A percentile compares a stretch with the other conserved stretches of the same genome.
Conservation (phyloP, 169 alveolate genomes). For the Plasmodium reichenowi region DNA sequence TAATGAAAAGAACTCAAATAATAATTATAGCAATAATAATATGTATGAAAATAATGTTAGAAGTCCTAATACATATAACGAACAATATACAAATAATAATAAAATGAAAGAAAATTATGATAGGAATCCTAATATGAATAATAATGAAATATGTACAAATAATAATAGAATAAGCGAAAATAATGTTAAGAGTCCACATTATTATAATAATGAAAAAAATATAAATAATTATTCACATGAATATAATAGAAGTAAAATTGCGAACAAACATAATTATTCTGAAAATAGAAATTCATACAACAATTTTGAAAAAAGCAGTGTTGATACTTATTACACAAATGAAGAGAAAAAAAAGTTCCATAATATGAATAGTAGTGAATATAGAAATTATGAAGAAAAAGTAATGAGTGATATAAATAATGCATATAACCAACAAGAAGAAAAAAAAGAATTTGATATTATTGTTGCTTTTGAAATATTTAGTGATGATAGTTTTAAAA, state of each 20-base stretch:
- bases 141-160: neutral
- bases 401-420: slow-evolving; percentile 44
- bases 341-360: slow-evolving; percentile 1
- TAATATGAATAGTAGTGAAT: slow-evolving; percentile 64
- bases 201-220: neutral
- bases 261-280: neutral
- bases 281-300: slow-evolving; percentile 17
- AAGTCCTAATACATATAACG: too few species aligned
- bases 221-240: neutral
- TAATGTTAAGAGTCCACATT: neutral
- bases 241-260: neutral
- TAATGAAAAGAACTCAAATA: neutral
- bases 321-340: neutral
- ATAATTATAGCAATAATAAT: neutral
- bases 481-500: slow-evolving; percentile 41
- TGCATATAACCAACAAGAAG: slow-evolving; percentile 30
- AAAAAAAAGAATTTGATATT: slow-evolving; percentile 46
- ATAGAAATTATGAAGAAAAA: slow-evolving; percentile 14
- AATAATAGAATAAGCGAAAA: neutral
- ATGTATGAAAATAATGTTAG: neutral
- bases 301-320: neutral
- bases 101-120: neutral
- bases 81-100: neutral
- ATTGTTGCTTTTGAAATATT: slow-evolving; percentile 71
- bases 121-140: neutral